Base-by-base conservation (phyloP, 2,329 filamentous ascomycete species). In the Monilinia laxa region DNA sequence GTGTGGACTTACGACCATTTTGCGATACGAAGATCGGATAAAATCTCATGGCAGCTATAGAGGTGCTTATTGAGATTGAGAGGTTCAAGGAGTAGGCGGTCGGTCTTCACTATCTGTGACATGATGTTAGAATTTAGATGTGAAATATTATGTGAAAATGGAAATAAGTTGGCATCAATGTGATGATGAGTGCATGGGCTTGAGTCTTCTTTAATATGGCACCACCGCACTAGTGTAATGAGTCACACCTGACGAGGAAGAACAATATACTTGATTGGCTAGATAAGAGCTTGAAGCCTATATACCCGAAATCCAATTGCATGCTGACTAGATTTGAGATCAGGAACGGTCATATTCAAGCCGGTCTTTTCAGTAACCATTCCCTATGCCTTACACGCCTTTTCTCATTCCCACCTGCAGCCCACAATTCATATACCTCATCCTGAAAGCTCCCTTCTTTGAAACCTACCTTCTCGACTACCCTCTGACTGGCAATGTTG, bases 381-480 rank as follows among this genome's bases (percentile, higher is more conserved):
- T 63, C 58, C 10, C 40, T 66, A 45, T 65, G 47, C 2, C 55
- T 60, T 38, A 63, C 45, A 28, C 1, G 23, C 16, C 40, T 64
- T 60, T 62, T 67, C 31, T 38, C 53, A 12, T 31, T 53, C 1
- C 53, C 45, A 1, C 55, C 49, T 20, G 38, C 25, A 6, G 3
- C 6, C 59, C 35, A 64, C 25, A 52, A 2, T 51, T 64, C 59
- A 31, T 62, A 40, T 31, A 65, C 53, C 16, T 65, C 64, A n/a
- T 69, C 67, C 25, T 59, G 60, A 4, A 70, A 31, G 25, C 69
- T 54, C 1, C 68, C 68, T 52, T 69, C 70, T n/a, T 47, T 49
- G 23, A 73, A 73, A 3, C 72, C 72, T 23, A 55, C 53, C 49
- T 71, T 73, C 58, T 68, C 20, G 23, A 73, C 60, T 16, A 73